Base-by-base conservation (phyloP, 208 protist species). In the Acanthamoeba culbertsoni region DNA sequence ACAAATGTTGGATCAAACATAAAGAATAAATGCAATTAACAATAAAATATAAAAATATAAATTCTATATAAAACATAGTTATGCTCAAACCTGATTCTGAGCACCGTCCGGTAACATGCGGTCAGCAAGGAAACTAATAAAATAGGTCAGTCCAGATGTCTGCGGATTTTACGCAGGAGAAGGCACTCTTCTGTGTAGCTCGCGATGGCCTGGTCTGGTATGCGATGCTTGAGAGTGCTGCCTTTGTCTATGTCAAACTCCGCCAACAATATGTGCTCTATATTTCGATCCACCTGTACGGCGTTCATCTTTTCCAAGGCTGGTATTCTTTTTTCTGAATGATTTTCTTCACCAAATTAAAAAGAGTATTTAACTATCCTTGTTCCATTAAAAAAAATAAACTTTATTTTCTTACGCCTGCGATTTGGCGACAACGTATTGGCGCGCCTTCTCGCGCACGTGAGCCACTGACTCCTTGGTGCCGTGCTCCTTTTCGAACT, bases 401-500 rank as follows among this genome's bases (percentile, higher is more conserved):
- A 55, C 8, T 23, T 55, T 55, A 18, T 55, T 23, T 55, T 55
- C n/a, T n/a, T n/a, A n/a, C n/a, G n/a, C 59, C 33, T 71, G 62
- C 0, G 88, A 37, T 37, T 93, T 93, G 71, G 91, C 23, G 28
- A 99, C 96, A 48, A 99, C 98, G 94, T 98, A 99, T 33, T 96
- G 95, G 42, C 97, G 93, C 28, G 99, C 99, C 8, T 96, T 95
- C 75, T 98, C 89, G 95, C 98, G 99, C 42, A 99, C 98, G 90
- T 98, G 95, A 90, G 99, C 97, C 28, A 98, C 96, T 43, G 97
- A 95, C 8, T 94, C 95, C 48, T 94, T 93, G 43, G 94, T 95
- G 59, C 98, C 99, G 94, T 99, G 92, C 35, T 95, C 95, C 95
- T 98, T 98, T 96, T 99, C 99, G 96, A 98, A 99, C 14, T 97